These are phyloP conservation scores for Colletotrichum tamarilloi DNA, from an alignment of 2,329 filamentous ascomycete genomes.

Conservation along the genomic window DNA sequence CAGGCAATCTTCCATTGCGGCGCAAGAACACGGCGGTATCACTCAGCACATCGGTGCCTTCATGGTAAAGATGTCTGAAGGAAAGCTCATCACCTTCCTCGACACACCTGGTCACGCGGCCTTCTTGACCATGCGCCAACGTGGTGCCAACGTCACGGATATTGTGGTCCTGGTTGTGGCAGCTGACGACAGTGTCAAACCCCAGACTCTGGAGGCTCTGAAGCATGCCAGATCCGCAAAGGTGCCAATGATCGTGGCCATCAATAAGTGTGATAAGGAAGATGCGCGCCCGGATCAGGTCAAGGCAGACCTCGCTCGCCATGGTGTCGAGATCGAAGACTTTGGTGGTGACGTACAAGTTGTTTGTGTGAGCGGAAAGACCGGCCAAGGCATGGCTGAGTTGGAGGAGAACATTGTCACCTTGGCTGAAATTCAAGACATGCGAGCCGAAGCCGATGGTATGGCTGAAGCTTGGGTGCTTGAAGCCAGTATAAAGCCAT, in stretches of 20 bases:
- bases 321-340: slow-evolving; percentile 93
- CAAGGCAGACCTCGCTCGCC: slow-evolving; percentile 84
- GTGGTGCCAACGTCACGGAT: slow-evolving; percentile 95
- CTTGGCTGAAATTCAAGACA: slow-evolving; percentile 89
- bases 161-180: slow-evolving; percentile 97
- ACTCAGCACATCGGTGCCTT: slow-evolving; percentile 99
- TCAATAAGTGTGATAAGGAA: slow-evolving; percentile 96
- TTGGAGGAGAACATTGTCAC: slow-evolving; percentile 91
- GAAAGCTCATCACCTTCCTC: slow-evolving; percentile 93
- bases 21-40: slow-evolving; percentile 94
- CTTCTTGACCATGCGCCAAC: slow-evolving; percentile 94
- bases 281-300: slow-evolving; percentile 84
- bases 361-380: slow-evolving; percentile 92
- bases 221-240: slow-evolving; percentile 89
- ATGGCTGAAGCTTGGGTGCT: slow-evolving; percentile 93
- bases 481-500: slow-evolving; percentile 87
- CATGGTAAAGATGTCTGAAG: slow-evolving; percentile 85
- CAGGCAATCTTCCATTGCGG: slow-evolving; percentile 90
- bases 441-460: slow-evolving; percentile 81
- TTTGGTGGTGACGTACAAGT: slow-evolving; percentile 95
- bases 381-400: slow-evolving; percentile 89
- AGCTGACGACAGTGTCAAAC: slow-evolving; percentile 96
- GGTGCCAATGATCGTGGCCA: slow-evolving; percentile 96
- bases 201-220: slow-evolving; percentile 94
- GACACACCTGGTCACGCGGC: slow-evolving; percentile 97